Base-by-base conservation (phyloP, 1,139 yeast species). In the Lodderomyces beijingensis region DNA sequence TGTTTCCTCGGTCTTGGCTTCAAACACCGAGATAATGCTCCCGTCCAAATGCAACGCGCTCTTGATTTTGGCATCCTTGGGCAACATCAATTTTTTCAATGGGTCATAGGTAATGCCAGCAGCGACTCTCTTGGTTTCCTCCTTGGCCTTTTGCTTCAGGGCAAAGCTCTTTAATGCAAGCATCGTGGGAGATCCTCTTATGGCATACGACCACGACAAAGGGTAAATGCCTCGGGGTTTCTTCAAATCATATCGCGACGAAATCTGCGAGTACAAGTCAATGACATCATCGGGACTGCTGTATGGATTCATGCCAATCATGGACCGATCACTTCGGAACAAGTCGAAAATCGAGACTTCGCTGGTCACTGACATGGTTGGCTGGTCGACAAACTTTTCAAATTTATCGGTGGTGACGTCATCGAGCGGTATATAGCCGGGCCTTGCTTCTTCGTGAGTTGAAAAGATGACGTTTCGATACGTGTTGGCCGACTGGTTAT, bases 141-240 rank as follows among this genome's bases (percentile, higher is more conserved):
- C 31, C 12, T 22, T 16, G 7, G 25, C 27, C 11, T 27, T 36
- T 22, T 37, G 38, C 6, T 18, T 30, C 13, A 33, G 19, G 1
- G 62, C 47, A 40, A 54, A 53, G 25, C 55, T 53, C 57, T 62
- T 56, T 10, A 62, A 44, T 15, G 57, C 35, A n/a, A 55, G 49
- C 16, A 71, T 47, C 16, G 65, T 73, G 1, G 62, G 61, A 44
- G 76, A 81, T 35, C 64, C 66, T 37, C 65, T 62, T 45, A 72
- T 51, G 7, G 70, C 34, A 1, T 74, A 59, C 2, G 64, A 44
- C 73, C 76, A 70, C 1, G 74, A 49, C 33, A 71, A 59, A 0
- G 77, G 76, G 0, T 76, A 77, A 43, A 61, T 63, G 34, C 64
- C 64, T 22, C 65, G 50, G 5, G 23, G 16, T 22, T 69, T 51